phyloP scores from a whole-genome alignment of 2,329 filamentous ascomycete genomes.

The Penicillium sp. region DNA sequence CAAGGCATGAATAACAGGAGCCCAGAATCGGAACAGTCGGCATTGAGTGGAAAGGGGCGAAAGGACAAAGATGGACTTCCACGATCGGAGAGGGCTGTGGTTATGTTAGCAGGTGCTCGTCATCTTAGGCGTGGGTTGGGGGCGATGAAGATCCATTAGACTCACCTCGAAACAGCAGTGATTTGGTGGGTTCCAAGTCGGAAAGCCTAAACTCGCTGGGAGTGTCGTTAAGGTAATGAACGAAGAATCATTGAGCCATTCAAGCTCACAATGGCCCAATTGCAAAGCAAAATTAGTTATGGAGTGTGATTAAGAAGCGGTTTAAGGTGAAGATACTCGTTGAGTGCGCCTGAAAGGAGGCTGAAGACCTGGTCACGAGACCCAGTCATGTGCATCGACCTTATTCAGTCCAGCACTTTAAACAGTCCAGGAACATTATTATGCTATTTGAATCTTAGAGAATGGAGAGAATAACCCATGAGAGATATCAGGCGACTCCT shows the following conservation, averaged over 20 bases:
- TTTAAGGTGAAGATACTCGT: not conserved
- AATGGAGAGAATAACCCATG: not conserved
- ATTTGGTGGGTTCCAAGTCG: not conserved
- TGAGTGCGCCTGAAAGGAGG: not conserved
- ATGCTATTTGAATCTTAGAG: not conserved
- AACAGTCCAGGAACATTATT: not conserved
- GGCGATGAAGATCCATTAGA: constrained; percentile 7
- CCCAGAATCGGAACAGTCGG: constrained; percentile 17
- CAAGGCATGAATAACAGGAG: constrained; percentile 20
- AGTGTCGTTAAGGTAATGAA: not conserved
- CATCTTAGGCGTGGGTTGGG: not conserved
- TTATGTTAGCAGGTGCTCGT: not conserved
- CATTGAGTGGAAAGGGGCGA: constrained; percentile 16
- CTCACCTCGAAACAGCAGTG: constrained; percentile 1
- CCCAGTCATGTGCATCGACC: not conserved
- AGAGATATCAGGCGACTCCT: not conserved
- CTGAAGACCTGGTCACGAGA: constrained; percentile 6
- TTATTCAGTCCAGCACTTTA: no score
- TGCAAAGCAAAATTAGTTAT: no score
- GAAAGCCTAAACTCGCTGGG: not conserved
- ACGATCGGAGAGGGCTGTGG: not conserved
- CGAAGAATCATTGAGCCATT: not conserved
- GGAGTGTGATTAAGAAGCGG: not conserved
- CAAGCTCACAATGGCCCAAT: not conserved
- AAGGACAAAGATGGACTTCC: not conserved